Percentiles rank a stretch among this genome's conserved stretches.
phyloP scores from a whole-genome alignment of 805 yeast genomes.

The Zygoascus biomembranicola region DNA sequence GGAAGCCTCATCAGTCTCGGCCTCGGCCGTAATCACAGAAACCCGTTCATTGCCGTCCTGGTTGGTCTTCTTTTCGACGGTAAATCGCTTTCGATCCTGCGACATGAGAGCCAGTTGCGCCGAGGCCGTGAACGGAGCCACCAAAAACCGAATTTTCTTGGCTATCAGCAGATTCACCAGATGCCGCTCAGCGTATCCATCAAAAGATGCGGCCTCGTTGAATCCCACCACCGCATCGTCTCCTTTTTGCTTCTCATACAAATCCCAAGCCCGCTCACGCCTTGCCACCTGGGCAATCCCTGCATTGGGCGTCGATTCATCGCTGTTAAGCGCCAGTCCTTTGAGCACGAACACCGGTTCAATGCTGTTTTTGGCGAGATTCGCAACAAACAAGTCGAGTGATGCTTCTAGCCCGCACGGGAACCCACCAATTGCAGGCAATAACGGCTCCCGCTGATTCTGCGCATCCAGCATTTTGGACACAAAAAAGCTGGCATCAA shows the following conservation, averaged over 20 bases:
- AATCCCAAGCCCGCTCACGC: conserved; percentile 37
- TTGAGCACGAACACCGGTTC: conserved; percentile 75
- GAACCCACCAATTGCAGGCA: conserved; percentile 75
- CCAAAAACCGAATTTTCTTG: conserved; percentile 52
- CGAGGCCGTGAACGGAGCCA: conserved; percentile 78
- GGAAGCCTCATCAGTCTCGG: conserved; percentile 32
- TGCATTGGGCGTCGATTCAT: conserved; percentile 8
- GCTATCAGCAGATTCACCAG: conserved; percentile 50
- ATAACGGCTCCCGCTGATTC: conserved; percentile 55
- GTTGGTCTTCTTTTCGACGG: background rate
- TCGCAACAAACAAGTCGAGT: conserved; percentile 54
- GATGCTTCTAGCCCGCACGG: conserved; percentile 53
- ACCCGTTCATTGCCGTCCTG: background rate
- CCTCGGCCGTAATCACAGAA: background rate
- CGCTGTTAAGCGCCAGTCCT: conserved; percentile 44
- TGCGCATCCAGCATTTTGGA: conserved; percentile 44
- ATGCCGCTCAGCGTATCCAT: conserved; percentile 27
- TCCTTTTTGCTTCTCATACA: conserved; percentile 30
- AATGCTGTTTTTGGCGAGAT: conserved; percentile 51
- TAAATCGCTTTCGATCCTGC: background rate
- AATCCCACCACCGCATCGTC: conserved; percentile 22
- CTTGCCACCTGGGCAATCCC: conserved; percentile 11
- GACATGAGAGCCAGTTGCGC: conserved; percentile 70
- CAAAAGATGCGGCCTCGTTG: conserved; percentile 15
- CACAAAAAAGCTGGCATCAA: conserved; percentile 75